Evolutionary conservation across 805 yeast genomes (phyloP).

Genomic region (Candida pseudofarinosa): DNA sequence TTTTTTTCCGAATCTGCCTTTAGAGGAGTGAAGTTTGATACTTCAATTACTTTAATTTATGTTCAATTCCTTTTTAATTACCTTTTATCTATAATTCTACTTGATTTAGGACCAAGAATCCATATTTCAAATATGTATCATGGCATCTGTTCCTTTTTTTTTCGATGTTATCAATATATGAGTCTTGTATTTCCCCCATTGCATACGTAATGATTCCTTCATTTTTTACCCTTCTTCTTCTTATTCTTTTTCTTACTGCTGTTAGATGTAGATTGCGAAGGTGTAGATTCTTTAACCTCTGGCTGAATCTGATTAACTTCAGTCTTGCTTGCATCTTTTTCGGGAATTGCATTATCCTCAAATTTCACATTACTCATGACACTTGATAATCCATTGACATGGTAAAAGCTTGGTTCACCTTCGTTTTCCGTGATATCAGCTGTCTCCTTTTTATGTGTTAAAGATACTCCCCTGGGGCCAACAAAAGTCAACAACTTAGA

Average conservation of each 20-base stretch:
- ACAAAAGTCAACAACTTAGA: slow-evolving; percentile 67
- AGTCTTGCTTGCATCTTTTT: slow-evolving; percentile 9
- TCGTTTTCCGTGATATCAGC: slow-evolving; percentile 6
- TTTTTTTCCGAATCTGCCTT: too few species aligned
- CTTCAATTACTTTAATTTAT: neutral
- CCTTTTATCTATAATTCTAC: slow-evolving; percentile 2
- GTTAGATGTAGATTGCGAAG: slow-evolving; percentile 4
- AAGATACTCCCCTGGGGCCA: slow-evolving; percentile 62
- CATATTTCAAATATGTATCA: neutral
- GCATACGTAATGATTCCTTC: slow-evolving; percentile 3
- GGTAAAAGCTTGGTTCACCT: slow-evolving; percentile 9
- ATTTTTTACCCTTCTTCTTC: slow-evolving; percentile 31
- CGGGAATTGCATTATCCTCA: slow-evolving; percentile 12
- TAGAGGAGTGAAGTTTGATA: too few species aligned
- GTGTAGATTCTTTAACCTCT: slow-evolving; percentile 6
- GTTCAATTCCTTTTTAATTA: slow-evolving; percentile 1
- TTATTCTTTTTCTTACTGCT: slow-evolving; percentile 20
- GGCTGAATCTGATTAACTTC: slow-evolving; percentile 6
- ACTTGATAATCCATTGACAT: slow-evolving; percentile 34
- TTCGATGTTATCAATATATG: slow-evolving; percentile 1
- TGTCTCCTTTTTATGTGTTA: slow-evolving; percentile 13
- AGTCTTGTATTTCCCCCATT: neutral
- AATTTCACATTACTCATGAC: slow-evolving; percentile 36
- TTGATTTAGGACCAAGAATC: neutral
- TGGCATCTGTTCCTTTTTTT: neutral